A percentile compares a stretch with the other conserved stretches of the same genome.
Conservation (phyloP, 2,329 filamentous ascomycete genomes). For the Zalaria sp. region DNA sequence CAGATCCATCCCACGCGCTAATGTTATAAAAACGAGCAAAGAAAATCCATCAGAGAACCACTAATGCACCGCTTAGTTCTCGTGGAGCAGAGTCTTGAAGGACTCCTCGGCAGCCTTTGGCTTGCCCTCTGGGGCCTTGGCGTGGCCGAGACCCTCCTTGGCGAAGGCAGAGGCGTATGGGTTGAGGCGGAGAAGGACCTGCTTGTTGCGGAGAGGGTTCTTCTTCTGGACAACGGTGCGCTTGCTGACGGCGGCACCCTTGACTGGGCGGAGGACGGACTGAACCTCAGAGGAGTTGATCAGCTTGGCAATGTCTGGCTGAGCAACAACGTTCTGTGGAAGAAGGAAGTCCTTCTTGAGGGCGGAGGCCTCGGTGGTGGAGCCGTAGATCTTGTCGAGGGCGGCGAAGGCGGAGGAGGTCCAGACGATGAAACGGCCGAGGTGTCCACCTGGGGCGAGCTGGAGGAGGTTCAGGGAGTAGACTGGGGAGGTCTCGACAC, state of each 20-base stretch:
- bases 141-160: slow-evolving; percentile 69
- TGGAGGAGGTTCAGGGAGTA: slow-evolving; percentile 96
- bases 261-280: slow-evolving; percentile 82
- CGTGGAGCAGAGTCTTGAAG: slow-evolving; percentile 35
- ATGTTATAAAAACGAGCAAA: too few relatives aligned
- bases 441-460: slow-evolving; percentile 95
- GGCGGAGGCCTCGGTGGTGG: slow-evolving; percentile 73
- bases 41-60: too few relatives aligned
- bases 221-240: slow-evolving; percentile 93
- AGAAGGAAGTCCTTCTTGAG: slow-evolving; percentile 99
- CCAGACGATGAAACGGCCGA: slow-evolving; percentile 98
- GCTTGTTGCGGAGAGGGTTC: slow-evolving; percentile 98
- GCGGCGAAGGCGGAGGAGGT: slow-evolving; percentile 93
- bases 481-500: slow-evolving; percentile 92
- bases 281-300: slow-evolving; percentile 99
- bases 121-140: slow-evolving; percentile 50
- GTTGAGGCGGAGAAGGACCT: slow-evolving; percentile 96
- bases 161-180: slow-evolving; percentile 87
- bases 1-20: too few relatives aligned
- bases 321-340: slow-evolving; percentile 78
- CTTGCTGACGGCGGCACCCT: slow-evolving; percentile 83
- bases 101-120: slow-evolving; percentile 37
- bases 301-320: slow-evolving; percentile 90
- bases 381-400: slow-evolving; percentile 93
- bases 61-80: slow-evolving; percentile 25